Conservation (phyloP, 768 basidiomycete genomes). For the Phylloporus arenicola region DNA sequence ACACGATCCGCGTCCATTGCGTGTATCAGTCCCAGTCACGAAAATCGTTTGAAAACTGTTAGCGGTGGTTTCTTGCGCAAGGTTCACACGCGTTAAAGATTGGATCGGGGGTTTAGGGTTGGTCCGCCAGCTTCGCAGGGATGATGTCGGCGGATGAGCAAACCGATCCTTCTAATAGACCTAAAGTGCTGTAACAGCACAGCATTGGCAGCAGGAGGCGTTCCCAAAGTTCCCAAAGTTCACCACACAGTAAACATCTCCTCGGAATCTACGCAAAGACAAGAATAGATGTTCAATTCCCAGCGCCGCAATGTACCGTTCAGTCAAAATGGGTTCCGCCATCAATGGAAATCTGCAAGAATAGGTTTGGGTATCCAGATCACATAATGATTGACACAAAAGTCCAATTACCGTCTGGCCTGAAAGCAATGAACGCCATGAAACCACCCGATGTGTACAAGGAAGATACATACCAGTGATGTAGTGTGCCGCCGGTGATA, state of each 20-base stretch:
- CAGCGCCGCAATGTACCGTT: background rate
- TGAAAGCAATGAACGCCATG: background rate
- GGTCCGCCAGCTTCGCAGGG: background rate
- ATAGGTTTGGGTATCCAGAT: background rate
- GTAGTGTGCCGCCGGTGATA: slow-evolving; percentile 29
- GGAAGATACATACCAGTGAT: slow-evolving; percentile 27
- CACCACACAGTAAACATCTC: background rate
- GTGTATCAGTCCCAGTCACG: too few species aligned
- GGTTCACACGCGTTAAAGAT: background rate
- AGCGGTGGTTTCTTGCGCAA: too few species aligned
- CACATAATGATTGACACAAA: background rate
- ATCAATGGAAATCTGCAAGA: slow-evolving; percentile 19
- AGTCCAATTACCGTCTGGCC: slow-evolving; percentile 24
- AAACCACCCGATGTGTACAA: background rate
- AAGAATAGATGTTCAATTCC: background rate
- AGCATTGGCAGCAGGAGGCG: background rate
- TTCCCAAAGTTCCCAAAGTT: background rate
- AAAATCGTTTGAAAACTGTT: too few species aligned
- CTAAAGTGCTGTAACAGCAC: background rate
- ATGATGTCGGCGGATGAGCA: too few species aligned
- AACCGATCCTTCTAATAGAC: too few species aligned
- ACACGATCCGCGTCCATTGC: too few species aligned
- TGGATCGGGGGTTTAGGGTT: too few species aligned
- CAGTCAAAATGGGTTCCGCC: slow-evolving; percentile 25
- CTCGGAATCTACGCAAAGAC: background rate